Conservation (phyloP, 2,329 filamentous ascomycete species). For the Ascochyta clinopodiicola region DNA sequence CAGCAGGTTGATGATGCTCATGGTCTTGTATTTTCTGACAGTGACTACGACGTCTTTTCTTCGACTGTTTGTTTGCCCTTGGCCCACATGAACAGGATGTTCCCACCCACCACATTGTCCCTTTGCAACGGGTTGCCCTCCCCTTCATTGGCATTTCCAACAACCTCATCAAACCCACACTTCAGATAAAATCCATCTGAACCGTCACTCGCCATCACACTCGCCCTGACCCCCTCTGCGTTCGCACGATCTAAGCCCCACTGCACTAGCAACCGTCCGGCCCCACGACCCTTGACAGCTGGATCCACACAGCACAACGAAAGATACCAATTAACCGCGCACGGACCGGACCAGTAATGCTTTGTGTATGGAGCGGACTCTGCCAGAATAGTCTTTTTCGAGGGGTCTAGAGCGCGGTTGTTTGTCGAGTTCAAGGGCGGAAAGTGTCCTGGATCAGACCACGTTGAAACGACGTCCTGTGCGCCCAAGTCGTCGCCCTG, state of each 20-base stretch:
- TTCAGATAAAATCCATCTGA: too few relatives aligned
- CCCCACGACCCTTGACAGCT: conserved; percentile 46
- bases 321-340: conserved; percentile 50
- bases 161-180: too few relatives aligned
- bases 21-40: too few relatives aligned
- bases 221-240: conserved; percentile 49
- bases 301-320: conserved; percentile 50
- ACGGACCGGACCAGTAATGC: conserved; percentile 29
- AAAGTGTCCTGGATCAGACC: conserved; percentile 23
- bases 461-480: conserved; percentile 16
- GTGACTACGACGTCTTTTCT: too few relatives aligned
- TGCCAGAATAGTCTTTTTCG: conserved; percentile 14
- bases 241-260: conserved; percentile 47
- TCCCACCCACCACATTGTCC: too few relatives aligned
- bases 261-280: conserved; percentile 24
- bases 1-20: too few relatives aligned
- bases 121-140: too few relatives aligned
- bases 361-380: conserved; percentile 13
- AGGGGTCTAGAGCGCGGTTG: conserved; percentile 34
- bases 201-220: conserved; percentile 2
- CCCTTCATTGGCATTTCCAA: too few relatives aligned
- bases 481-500: conserved; percentile 28
- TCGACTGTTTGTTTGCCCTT: background rate
- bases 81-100: conserved; percentile 42
- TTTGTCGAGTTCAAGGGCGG: conserved; percentile 9